Evolutionary conservation across 768 basidiomycete species (phyloP).

Genomic region (Exidia glandulosa): DNA sequence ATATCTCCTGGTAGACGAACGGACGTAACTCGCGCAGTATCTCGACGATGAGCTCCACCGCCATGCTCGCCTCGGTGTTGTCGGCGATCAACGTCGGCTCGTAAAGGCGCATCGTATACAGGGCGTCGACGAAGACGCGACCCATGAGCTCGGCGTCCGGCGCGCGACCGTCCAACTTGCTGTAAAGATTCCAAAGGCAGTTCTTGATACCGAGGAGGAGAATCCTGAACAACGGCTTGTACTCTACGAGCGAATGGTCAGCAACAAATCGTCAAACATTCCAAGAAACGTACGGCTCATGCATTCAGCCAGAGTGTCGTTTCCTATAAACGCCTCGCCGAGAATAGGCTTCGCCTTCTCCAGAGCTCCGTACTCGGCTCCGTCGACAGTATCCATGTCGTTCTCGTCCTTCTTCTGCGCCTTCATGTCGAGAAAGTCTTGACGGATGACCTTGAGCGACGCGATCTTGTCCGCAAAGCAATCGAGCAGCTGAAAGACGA

Average conservation of each 20-base stretch:
- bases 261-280: constrained; percentile 56
- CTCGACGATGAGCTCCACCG: constrained; percentile 68
- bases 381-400: constrained; percentile 22
- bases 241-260: constrained; percentile 40
- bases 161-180: constrained; percentile 41
- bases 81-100: constrained; percentile 43
- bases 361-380: constrained; percentile 52
- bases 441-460: constrained; percentile 57
- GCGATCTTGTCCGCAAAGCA: constrained; percentile 78
- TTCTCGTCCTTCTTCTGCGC: constrained; percentile 39
- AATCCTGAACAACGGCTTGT: constrained; percentile 75
- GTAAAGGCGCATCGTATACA: constrained; percentile 77
- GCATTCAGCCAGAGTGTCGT: constrained; percentile 50
- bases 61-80: constrained; percentile 55
- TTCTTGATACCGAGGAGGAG: constrained; percentile 77
- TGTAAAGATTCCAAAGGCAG: constrained; percentile 18
- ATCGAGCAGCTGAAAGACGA: constrained; percentile 71
- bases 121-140: constrained; percentile 74
- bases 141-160: constrained; percentile 83
- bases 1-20: constrained; percentile 92
- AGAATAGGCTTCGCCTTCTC: constrained; percentile 75
- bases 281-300: constrained; percentile 77
- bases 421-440: constrained; percentile 38
- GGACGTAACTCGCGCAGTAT: constrained; percentile 75
- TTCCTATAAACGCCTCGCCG: not conserved